These are phyloP conservation scores for Aspergillus sp. DNA, from an alignment of 2,329 filamentous ascomycete genomes.

Conservation along the genomic window DNA sequence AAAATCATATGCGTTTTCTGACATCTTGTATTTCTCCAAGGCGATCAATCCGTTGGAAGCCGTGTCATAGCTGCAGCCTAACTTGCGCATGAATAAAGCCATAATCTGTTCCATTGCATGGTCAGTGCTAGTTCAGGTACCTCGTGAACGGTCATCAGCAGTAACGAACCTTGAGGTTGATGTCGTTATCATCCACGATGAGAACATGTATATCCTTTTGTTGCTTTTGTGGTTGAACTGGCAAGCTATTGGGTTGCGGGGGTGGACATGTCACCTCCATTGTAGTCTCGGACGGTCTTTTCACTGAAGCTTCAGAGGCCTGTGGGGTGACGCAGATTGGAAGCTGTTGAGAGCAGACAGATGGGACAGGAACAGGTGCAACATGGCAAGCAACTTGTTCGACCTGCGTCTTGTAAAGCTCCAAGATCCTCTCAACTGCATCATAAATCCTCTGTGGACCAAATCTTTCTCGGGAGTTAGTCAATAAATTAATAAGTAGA, in stretches of 20 bases:
- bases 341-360: neutral
- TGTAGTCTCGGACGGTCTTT: neutral
- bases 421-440: conserved; percentile 4
- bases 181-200: conserved; percentile 37
- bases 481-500: neutral
- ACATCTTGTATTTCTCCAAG: conserved; percentile 26
- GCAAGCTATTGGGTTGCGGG: neutral
- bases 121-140: neutral
- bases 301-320: neutral
- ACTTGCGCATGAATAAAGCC: conserved; percentile 32
- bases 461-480: conserved; percentile 9
- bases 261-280: neutral
- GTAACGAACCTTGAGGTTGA: conserved; percentile 27
- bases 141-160: no score
- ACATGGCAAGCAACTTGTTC: neutral
- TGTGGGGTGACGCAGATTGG: neutral
- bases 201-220: conserved; percentile 19
- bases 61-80: conserved; percentile 27
- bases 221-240: neutral
- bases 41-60: conserved; percentile 34
- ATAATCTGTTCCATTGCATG: conserved; percentile 18
- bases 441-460: conserved; percentile 12
- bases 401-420: neutral
- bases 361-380: neutral
- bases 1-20: conserved; percentile 24